Base-by-base conservation (phyloP, 495 filamentous ascomycete species). In the Penicillium soppii region DNA sequence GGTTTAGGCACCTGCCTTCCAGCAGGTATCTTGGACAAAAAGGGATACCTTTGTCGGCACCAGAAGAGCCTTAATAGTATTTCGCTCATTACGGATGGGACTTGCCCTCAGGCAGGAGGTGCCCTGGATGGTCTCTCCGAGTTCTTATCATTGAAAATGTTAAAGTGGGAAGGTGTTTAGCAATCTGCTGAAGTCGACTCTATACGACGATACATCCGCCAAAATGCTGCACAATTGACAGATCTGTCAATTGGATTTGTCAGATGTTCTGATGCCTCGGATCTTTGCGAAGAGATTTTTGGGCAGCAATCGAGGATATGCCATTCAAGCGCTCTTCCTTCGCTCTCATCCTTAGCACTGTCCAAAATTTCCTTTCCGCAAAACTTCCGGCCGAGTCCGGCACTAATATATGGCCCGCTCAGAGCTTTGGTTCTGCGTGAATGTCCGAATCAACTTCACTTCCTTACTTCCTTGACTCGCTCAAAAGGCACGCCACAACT, bases 151-250 rank as follows among this genome's bases (percentile, higher is more conserved):
- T 37, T 58, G 12, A 32, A 49, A 38, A 33, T 10, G 19, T 10
- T 58, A 21, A 21, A 20, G 32, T 57, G 54, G 54, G 50, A 57
- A 17, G 54, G 54, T 10, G 44, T 57, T 20, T 50, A 50, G 25
- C 54, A 57, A 16, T 39, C 37, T 13, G 19, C 21, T 10, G 54
- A 57, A 27, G 1, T 53, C 25, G 36, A 58, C 7, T 35, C 40
- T 17, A 25, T 54, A 16, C 26, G 22, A 40, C 21, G 10, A 33
- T 53, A 45, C 37, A 46, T 53, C 20, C 45, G 19, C 7, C 40
- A 26, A 10, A 58, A 58, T 32, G 13, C 20, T n/a, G 2, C 12
- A 17, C 50, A 51, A 2, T 26, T 58, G 7, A 23, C 12, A 16
- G 20, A 2, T 15, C 29, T 58, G 2, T 49, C 50, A 9, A 32